These are phyloP conservation scores for Hypomontagnella submonticulosa DNA, from an alignment of 495 filamentous ascomycete genomes.

Conservation along the genomic window DNA sequence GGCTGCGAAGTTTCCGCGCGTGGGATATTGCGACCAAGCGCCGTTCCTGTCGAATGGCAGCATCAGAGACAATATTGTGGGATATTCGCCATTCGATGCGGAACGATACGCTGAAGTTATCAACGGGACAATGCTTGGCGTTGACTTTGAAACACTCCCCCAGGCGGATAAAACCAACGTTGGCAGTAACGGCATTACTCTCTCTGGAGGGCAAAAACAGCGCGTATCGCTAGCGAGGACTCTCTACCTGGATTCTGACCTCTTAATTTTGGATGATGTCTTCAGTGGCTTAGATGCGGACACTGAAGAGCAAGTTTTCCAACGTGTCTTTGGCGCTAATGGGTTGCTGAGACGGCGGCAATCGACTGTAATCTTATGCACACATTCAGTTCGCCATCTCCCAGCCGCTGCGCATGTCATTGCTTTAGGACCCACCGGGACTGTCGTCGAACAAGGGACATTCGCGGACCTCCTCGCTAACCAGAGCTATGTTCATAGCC, in stretches of 20 bases:
- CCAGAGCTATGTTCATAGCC: conserved; percentile 47
- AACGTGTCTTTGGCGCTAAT: conserved; percentile 63
- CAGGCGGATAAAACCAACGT: conserved; percentile 69
- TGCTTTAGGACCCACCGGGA: conserved; percentile 52
- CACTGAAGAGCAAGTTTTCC: conserved; percentile 70
- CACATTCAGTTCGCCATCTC: conserved; percentile 52
- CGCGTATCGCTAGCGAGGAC: conserved; percentile 69
- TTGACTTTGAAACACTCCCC: conserved; percentile 63
- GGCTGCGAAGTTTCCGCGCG: conserved; percentile 3
- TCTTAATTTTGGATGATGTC: conserved; percentile 68
- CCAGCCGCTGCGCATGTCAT: conserved; percentile 60
- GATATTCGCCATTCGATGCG: conserved; percentile 62
- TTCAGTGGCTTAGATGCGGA: conserved; percentile 69
- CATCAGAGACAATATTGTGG: conserved; percentile 68
- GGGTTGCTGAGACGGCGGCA: conserved; percentile 63
- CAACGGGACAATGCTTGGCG: conserved; percentile 69
- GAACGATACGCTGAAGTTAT: conserved; percentile 70
- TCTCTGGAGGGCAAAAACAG: conserved; percentile 76
- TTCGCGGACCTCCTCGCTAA: conserved; percentile 50
- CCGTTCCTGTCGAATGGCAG: conserved; percentile 68
- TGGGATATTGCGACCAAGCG: conserved; percentile 54
- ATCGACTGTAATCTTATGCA: conserved; percentile 64
- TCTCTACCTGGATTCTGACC: conserved; percentile 65
- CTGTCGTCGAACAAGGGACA: conserved; percentile 56
- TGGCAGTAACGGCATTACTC: conserved; percentile 71